phyloP scores from a whole-genome alignment of 805 yeast genomes.

The Candida loeiensis region DNA sequence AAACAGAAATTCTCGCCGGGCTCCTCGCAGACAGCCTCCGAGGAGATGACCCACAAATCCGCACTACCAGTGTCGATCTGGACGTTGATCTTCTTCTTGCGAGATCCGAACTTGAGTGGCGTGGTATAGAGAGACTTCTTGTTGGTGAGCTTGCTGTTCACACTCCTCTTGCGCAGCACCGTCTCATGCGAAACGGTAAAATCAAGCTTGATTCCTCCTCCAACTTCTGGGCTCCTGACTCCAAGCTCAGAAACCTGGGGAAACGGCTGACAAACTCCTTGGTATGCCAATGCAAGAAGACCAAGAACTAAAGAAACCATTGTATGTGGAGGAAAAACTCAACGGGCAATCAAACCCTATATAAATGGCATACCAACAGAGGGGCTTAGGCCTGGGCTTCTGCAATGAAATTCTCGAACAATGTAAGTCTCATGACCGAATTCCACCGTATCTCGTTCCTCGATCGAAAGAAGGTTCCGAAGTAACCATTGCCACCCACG shows the following conservation, averaged over 20 bases:
- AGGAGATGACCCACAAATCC: constrained; percentile 12
- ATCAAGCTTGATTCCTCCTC: constrained; percentile 6
- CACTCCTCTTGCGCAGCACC: neutral
- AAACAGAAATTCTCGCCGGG: constrained; percentile 1
- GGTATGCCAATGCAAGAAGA: neutral
- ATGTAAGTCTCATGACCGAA: no score
- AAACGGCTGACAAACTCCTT: neutral
- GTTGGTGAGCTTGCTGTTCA: constrained; percentile 5
- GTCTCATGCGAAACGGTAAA: constrained; percentile 1
- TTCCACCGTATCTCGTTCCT: no score
- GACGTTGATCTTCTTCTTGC: constrained; percentile 8
- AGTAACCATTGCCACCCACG: no score
- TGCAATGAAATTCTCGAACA: no score
- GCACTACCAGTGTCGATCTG: constrained; percentile 13
- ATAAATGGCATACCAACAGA: no score
- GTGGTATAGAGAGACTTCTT: constrained; percentile 1
- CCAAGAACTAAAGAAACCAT: neutral
- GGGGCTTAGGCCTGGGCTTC: no score
- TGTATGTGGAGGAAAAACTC: no score
- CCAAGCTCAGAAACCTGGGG: neutral
- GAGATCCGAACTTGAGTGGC: constrained; percentile 8
- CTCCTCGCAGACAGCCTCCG: constrained; percentile 1
- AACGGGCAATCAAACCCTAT: no score
- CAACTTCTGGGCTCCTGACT: constrained; percentile 3
- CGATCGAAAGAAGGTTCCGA: no score